These are phyloP conservation scores for Erythrophleum fordii DNA, from an alignment of 306 rosid genomes.

Conservation along the genomic window DNA sequence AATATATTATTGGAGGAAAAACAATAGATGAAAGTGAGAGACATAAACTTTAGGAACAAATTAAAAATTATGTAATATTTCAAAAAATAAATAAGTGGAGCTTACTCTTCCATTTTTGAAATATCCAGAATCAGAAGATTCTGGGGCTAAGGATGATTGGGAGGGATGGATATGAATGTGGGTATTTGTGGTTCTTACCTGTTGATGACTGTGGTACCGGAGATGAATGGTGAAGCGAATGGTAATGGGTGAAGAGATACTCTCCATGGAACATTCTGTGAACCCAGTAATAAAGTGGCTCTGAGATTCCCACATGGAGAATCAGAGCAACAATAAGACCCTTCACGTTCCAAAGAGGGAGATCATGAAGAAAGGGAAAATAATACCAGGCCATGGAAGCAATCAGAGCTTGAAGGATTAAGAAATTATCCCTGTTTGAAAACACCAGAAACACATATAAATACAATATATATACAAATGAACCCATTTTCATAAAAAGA, in stretches of 20 bases:
- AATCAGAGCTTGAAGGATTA: constrained; percentile 73
- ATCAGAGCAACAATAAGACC: constrained; percentile 62
- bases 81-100: no score
- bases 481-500: no score
- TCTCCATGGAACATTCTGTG: constrained; percentile 66
- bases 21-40: no score
- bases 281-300: constrained; percentile 80
- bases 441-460: background rate
- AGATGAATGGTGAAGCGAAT: constrained; percentile 87
- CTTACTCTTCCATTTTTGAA: background rate
- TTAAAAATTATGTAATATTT: no score
- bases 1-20: no score
- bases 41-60: no score
- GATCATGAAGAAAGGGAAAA: constrained; percentile 63
- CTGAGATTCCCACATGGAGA: constrained; percentile 80
- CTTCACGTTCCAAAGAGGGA: constrained; percentile 68
- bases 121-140: background rate
- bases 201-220: constrained; percentile 67
- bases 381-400: constrained; percentile 50
- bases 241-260: constrained; percentile 64
- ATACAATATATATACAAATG: no score
- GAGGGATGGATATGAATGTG: background rate
- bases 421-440: constrained; percentile 79
- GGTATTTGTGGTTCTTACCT: constrained; percentile 48
- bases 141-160: background rate